Evolutionary conservation across 495 filamentous ascomycete genomes (phyloP).

Genomic region (Aspergillus heteromorphus): DNA sequence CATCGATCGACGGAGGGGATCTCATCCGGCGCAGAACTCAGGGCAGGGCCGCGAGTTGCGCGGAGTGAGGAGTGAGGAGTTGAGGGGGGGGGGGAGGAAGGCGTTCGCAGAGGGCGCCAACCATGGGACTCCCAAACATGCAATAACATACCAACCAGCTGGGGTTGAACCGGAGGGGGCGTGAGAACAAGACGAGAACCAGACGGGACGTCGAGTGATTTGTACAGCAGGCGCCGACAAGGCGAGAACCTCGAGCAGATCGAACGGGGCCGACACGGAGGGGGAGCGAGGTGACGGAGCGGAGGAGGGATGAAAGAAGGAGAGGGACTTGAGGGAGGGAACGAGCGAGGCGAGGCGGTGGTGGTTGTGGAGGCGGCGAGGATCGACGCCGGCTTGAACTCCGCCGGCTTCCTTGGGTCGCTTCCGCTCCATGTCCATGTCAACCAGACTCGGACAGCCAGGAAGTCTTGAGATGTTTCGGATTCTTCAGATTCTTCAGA

Average conservation of each 20-base stretch:
- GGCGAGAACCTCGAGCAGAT: background rate
- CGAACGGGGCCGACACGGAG: background rate
- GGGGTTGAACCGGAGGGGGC: background rate
- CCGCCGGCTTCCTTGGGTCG: constrained; percentile 3
- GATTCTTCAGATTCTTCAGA: no score
- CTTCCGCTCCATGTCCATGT: no score
- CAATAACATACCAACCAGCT: background rate
- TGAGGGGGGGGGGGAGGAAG: background rate
- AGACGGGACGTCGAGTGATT: background rate
- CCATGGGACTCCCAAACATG: no score
- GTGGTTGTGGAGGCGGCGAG: constrained; percentile 6
- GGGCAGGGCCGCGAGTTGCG: background rate
- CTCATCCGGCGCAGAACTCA: background rate
- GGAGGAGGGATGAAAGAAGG: constrained; percentile 1
- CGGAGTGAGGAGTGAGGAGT: background rate
- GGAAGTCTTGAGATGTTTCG: no score
- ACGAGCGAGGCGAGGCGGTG: background rate
- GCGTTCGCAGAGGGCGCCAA: background rate
- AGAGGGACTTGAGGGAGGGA: background rate
- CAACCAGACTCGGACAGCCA: no score
- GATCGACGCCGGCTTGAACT: constrained; percentile 9
- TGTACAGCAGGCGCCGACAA: background rate
- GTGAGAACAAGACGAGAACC: background rate
- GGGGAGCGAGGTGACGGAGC: background rate
- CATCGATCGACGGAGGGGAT: background rate